Percentiles rank a stretch among this genome's conserved stretches.
phyloP scores from a whole-genome alignment of 768 basidiomycete genomes.

The Postia placenta region DNA sequence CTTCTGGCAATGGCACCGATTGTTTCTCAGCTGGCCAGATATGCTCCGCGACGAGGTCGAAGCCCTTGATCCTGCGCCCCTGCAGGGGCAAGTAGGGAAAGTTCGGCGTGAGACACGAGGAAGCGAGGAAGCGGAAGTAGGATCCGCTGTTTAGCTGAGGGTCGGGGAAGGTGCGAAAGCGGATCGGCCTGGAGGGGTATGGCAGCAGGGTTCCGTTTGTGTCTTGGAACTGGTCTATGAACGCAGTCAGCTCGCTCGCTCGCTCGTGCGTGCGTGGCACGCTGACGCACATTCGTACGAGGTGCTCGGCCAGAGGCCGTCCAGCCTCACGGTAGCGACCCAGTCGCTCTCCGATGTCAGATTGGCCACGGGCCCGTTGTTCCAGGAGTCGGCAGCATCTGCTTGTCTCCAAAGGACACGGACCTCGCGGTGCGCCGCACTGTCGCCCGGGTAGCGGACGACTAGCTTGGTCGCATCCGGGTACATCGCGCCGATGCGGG shows the following conservation, averaged over 20 bases:
- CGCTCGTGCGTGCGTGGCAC: too few species aligned
- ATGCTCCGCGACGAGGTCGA: slow-evolving; percentile 56
- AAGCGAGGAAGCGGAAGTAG: slow-evolving; percentile 63
- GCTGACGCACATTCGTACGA: slow-evolving; percentile 58
- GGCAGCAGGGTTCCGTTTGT: slow-evolving; percentile 40
- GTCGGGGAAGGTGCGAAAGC: slow-evolving; percentile 74
- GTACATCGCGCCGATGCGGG: slow-evolving; percentile 65
- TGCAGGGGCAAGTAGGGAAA: slow-evolving; percentile 64
- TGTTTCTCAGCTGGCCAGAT: slow-evolving; percentile 28
- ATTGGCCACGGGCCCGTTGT: slow-evolving; percentile 44
- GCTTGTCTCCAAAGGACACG: slow-evolving; percentile 44
- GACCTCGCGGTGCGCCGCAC: slow-evolving; percentile 26
- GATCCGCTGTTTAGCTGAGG: slow-evolving; percentile 45
- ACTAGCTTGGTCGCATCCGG: slow-evolving; percentile 57
- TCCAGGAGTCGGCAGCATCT: slow-evolving; percentile 37
- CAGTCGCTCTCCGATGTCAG: slow-evolving; percentile 47
- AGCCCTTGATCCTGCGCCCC: slow-evolving; percentile 51
- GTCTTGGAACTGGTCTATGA: slow-evolving; percentile 36
- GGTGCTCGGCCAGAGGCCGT: slow-evolving; percentile 63
- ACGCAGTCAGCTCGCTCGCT: not conserved
- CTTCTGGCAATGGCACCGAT: too few species aligned
- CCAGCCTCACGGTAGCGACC: slow-evolving; percentile 47
- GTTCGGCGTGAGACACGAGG: slow-evolving; percentile 64
- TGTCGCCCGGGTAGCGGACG: slow-evolving; percentile 48
- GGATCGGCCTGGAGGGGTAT: slow-evolving; percentile 44